Conservation (phyloP, 1,284 basidiomycete genomes). For the Exobasidium rhododendri region DNA sequence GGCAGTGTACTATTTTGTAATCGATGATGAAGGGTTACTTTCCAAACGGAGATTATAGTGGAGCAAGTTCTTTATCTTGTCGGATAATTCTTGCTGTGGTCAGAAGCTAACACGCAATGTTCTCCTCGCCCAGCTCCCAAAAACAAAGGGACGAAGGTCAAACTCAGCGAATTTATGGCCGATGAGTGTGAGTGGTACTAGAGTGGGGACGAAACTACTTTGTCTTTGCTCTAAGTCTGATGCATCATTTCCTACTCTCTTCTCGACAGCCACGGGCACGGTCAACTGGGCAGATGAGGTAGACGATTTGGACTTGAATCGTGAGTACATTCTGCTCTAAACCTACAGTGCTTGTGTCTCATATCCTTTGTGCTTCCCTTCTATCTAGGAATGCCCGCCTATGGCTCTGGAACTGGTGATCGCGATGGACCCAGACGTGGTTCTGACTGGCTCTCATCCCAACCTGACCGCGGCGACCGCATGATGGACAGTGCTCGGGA, state of each 20-base stretch:
- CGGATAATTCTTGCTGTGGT: not conserved
- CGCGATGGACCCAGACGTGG: conserved; percentile 22
- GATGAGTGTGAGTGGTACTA: conserved; percentile 40
- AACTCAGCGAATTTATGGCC: conserved; percentile 50
- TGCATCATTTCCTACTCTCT: no score
- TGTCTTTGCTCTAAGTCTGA: no score
- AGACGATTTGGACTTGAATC: conserved; percentile 49
- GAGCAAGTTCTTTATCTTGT: no score
- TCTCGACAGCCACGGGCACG: conserved; percentile 42
- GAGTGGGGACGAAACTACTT: no score
- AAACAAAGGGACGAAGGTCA: conserved; percentile 31
- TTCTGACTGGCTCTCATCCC: conserved; percentile 35
- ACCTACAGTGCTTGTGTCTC: not conserved
- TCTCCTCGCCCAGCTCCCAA: conserved; percentile 39
- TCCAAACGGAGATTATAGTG: no score
- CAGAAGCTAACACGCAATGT: conserved; percentile 6
- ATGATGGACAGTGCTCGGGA: conserved; percentile 21
- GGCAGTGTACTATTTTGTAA: no score
- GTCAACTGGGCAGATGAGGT: conserved; percentile 54
- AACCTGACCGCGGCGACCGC: conserved; percentile 42
- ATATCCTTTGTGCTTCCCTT: not conserved
- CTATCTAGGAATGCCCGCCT: no score
- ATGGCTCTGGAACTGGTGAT: no score
- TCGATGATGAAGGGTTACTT: no score
- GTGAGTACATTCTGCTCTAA: conserved; percentile 19